A percentile compares a stretch with the other conserved stretches of the same genome.
Conservation (phyloP, 495 filamentous ascomycete species). For the Neurospora sp. region DNA sequence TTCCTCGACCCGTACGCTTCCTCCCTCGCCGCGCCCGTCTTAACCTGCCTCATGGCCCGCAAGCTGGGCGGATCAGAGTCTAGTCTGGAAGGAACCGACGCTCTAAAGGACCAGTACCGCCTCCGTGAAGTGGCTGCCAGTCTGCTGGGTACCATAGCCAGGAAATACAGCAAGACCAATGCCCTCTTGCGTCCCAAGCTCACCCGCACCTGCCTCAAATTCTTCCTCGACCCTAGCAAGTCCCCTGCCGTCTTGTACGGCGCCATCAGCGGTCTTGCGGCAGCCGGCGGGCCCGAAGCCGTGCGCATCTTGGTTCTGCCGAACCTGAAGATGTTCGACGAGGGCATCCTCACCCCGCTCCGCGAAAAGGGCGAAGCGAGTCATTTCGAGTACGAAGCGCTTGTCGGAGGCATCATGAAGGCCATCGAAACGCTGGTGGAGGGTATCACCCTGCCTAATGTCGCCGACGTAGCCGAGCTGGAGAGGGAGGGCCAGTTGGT, state of each 20-base stretch:
- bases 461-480: slow-evolving; percentile 22
- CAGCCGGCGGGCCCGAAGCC: slow-evolving; percentile 66
- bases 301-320: slow-evolving; percentile 73
- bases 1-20: slow-evolving; percentile 86
- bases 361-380: slow-evolving; percentile 47
- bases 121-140: slow-evolving; percentile 78
- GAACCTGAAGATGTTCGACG: slow-evolving; percentile 68
- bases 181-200: slow-evolving; percentile 74
- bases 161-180: slow-evolving; percentile 64
- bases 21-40: slow-evolving; percentile 74
- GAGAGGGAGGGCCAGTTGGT: slow-evolving; percentile 40
- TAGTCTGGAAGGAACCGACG: slow-evolving; percentile 17
- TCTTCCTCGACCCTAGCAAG: slow-evolving; percentile 75
- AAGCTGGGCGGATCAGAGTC: slow-evolving; percentile 53
- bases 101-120: slow-evolving; percentile 53
- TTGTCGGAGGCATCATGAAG: slow-evolving; percentile 51
- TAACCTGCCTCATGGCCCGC: slow-evolving; percentile 84
- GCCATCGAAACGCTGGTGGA: slow-evolving; percentile 40
- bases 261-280: slow-evolving; percentile 64
- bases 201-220: slow-evolving; percentile 82
- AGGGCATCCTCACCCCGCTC: slow-evolving; percentile 49
- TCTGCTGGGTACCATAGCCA: slow-evolving; percentile 60
- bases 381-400: slow-evolving; percentile 48
- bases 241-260: slow-evolving; percentile 77
- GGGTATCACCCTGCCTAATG: slow-evolving; percentile 3